Evolutionary conservation across 2,329 filamentous ascomycete genomes (phyloP), one percentile per base, ranked within the genome.

Genomic region (Hypoxylon sp.): DNA sequence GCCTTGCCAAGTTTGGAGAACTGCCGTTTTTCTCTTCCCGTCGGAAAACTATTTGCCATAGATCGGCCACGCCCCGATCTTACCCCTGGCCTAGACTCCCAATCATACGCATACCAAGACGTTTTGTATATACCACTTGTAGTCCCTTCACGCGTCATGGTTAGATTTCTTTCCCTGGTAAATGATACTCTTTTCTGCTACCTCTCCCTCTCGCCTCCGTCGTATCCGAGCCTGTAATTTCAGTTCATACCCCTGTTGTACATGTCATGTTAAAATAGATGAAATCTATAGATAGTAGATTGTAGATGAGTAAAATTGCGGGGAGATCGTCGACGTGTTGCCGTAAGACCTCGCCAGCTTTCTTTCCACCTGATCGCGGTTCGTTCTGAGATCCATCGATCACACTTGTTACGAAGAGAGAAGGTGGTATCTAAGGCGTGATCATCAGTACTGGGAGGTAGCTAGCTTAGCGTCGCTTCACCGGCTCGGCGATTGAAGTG

Each of bases 401-500:
- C 62, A 48, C 27, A 44, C 64, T 61, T 46, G 35, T 61, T 56
- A 66, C 58, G 20, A 69, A 69, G 48, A 63, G 14, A 72, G 72
- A 68, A 65, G 67, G 71, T 68, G 37, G 46, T 64, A 70, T 72
- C 65, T 66, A 48, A 54, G 33, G 50, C n/a, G 44, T 53, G 49
- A 35, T 68, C 56, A 49, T 71, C 35, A 58, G 62, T 59, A 66
- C 31, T 27, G 46, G 50, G 20, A 20, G 20, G 31, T 35, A 48
- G 27, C 37, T 44, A 62, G 59, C 53, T 76, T 57, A 79, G 56
- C 78, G 77, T 44, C 77, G 76, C 70, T 78, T 79, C 73, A 77
- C 72, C 20, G 75, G 69, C 30, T 77, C 71, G 10, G 71, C 70
- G 13, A 79, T 77, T 25, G 75, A 77, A 42, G 69, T 70, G 44